Conservation (phyloP, 2,329 filamentous ascomycete species). For the Aspergillus ruber region DNA sequence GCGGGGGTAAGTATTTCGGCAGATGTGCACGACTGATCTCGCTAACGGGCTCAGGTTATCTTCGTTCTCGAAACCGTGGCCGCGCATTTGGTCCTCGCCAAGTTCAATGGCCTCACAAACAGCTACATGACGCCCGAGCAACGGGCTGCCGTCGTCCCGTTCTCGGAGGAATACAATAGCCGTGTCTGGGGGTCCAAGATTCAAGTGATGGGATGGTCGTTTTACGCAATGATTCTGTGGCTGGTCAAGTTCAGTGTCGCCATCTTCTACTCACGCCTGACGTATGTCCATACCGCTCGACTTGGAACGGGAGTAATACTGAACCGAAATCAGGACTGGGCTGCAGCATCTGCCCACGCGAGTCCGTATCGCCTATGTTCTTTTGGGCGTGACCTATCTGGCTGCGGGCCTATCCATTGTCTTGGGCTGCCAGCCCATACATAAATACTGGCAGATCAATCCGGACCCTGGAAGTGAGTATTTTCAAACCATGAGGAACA, state of each 20-base stretch:
- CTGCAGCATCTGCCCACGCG: slow-evolving; percentile 35
- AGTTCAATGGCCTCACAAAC: slow-evolving; percentile 47
- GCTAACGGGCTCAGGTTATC: slow-evolving; percentile 29
- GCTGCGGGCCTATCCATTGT: slow-evolving; percentile 44
- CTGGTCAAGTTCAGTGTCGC: slow-evolving; percentile 48
- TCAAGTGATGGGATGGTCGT: slow-evolving; percentile 48
- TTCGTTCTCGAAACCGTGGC: slow-evolving; percentile 45
- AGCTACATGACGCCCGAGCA: slow-evolving; percentile 49
- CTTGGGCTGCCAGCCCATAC: slow-evolving; percentile 48
- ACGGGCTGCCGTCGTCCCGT: slow-evolving; percentile 39
- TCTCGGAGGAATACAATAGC: slow-evolving; percentile 40
- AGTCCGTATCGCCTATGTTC: slow-evolving; percentile 44
- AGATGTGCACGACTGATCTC: not conserved
- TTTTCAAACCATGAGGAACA: slow-evolving; percentile 3
- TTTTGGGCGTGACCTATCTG: slow-evolving; percentile 45
- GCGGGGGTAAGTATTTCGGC: slow-evolving; percentile 37
- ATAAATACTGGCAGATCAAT: slow-evolving; percentile 53
- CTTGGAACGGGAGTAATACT: slow-evolving; percentile 1
- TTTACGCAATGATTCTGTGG: slow-evolving; percentile 48
- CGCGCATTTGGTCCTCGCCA: slow-evolving; percentile 43
- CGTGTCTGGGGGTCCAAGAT: slow-evolving; percentile 48
- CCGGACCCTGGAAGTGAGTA: slow-evolving; percentile 53
- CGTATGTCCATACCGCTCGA: slow-evolving; percentile 13
- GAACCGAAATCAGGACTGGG: slow-evolving; percentile 24
- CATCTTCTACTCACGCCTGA: slow-evolving; percentile 50